These are phyloP conservation scores for Echinosophora koreensis DNA, from an alignment of 306 rosid genomes.

Conservation along the genomic window DNA sequence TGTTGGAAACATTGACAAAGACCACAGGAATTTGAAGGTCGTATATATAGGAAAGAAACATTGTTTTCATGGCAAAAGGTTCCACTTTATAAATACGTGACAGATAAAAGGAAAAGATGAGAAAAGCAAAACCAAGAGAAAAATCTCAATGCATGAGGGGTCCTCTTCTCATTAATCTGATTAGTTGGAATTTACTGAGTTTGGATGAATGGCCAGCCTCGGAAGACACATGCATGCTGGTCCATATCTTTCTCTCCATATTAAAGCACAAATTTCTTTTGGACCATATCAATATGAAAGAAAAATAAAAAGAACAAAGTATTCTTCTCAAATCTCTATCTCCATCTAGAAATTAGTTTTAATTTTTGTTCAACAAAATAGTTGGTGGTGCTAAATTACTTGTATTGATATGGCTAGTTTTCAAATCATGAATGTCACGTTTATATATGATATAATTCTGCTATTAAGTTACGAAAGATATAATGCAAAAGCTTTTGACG, in stretches of 20 bases:
- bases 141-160: conserved; percentile 3
- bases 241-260: conserved; percentile 14
- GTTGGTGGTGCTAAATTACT: no score
- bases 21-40: conserved; percentile 27
- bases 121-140: background rate
- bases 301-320: no score
- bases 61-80: conserved; percentile 31
- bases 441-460: no score
- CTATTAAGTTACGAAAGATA: no score
- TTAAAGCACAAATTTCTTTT: conserved; percentile 15
- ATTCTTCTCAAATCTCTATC: no score
- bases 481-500: no score
- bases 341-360: no score
- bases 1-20: conserved; percentile 48
- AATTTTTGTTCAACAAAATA: no score
- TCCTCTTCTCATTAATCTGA: conserved; percentile 16
- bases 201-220: conserved; percentile 30
- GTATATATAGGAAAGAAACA: conserved; percentile 3
- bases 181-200: conserved; percentile 25
- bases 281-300: background rate
- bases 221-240: background rate
- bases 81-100: conserved; percentile 7
- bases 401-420: no score
- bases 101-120: conserved; percentile 32
- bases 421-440: no score